phyloP scores from a whole-genome alignment of 2,329 filamentous ascomycete species.

The Thielaviopsis populi region DNA sequence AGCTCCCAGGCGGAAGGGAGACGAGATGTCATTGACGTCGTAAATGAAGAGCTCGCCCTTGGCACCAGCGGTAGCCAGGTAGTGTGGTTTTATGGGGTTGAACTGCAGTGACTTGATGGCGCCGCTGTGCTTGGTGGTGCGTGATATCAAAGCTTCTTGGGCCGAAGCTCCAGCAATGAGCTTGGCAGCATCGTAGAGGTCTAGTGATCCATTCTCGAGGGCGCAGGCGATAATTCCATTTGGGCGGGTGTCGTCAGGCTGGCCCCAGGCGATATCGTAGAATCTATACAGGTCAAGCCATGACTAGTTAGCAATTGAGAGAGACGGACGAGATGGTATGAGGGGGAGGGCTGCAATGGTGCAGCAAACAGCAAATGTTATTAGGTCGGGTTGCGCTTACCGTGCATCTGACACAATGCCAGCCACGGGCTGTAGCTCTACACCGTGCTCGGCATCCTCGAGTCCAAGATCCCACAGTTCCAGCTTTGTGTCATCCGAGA shows the following conservation, averaged over 20 bases:
- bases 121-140: conserved; percentile 78
- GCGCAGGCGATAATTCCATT: conserved; percentile 88
- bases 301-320: not conserved
- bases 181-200: conserved; percentile 79
- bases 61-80: conserved; percentile 79
- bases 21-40: conserved; percentile 78
- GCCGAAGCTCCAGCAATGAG: conserved; percentile 37
- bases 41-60: conserved; percentile 96
- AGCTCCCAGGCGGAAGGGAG: conserved; percentile 78
- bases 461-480: conserved; percentile 91
- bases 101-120: conserved; percentile 92
- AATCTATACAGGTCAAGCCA: conserved; percentile 43
- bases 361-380: not conserved
- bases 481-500: conserved; percentile 91
- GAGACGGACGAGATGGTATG: not conserved
- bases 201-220: conserved; percentile 82
- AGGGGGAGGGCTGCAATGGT: not conserved
- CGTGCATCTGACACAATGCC: conserved; percentile 80
- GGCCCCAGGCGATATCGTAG: conserved; percentile 91
- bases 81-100: conserved; percentile 81
- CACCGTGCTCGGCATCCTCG: conserved; percentile 56
- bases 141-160: conserved; percentile 63
- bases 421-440: conserved; percentile 73
- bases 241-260: conserved; percentile 61
- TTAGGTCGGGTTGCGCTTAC: conserved; percentile 32